These are phyloP conservation scores for Cydonia oblonga DNA, from an alignment of 331 rosid genomes.

Conservation along the genomic window DNA sequence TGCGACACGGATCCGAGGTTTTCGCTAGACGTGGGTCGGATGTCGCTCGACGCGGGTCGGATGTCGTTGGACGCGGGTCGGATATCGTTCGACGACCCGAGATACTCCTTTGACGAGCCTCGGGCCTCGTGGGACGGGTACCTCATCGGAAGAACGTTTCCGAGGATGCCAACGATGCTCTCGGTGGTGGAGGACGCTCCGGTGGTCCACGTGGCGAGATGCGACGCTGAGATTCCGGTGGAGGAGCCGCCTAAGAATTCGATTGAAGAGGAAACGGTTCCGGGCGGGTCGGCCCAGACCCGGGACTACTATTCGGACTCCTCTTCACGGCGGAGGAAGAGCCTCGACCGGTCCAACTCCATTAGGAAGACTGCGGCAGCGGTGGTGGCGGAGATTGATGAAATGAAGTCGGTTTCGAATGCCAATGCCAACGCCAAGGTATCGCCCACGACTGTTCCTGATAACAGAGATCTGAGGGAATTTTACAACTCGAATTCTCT, in stretches of 20 bases:
- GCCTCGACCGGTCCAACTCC: conserved; percentile 86
- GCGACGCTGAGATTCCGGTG: conserved; percentile 69
- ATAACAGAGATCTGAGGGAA: conserved; percentile 48
- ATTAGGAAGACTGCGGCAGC: conserved; percentile 86
- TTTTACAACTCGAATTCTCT: conserved; percentile 58
- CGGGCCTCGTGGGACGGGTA: conserved; percentile 97
- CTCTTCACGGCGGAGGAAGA: conserved; percentile 64
- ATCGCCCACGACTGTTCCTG: conserved; percentile 46
- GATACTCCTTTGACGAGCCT: conserved; percentile 86
- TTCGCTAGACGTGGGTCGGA: conserved; percentile 44
- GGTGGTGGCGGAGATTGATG: conserved; percentile 90
- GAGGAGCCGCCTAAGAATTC: conserved; percentile 50
- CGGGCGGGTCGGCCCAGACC: conserved; percentile 81
- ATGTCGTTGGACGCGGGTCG: conserved; percentile 63
- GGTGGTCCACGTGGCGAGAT: conserved; percentile 49
- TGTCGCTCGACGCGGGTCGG: conserved; percentile 25
- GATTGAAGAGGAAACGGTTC: conserved; percentile 44
- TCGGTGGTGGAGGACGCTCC: conserved; percentile 94
- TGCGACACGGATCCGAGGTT: conserved; percentile 96
- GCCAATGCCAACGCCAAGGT: conserved; percentile 57
- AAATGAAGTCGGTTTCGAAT: conserved; percentile 47
- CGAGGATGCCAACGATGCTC: conserved; percentile 83
- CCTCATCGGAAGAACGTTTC: conserved; percentile 51
- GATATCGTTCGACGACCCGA: conserved; percentile 73
- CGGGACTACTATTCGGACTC: conserved; percentile 77